These are phyloP conservation scores for Phytophthora europaea DNA, from an alignment of 352 stramenopile genomes.

Conservation along the genomic window DNA sequence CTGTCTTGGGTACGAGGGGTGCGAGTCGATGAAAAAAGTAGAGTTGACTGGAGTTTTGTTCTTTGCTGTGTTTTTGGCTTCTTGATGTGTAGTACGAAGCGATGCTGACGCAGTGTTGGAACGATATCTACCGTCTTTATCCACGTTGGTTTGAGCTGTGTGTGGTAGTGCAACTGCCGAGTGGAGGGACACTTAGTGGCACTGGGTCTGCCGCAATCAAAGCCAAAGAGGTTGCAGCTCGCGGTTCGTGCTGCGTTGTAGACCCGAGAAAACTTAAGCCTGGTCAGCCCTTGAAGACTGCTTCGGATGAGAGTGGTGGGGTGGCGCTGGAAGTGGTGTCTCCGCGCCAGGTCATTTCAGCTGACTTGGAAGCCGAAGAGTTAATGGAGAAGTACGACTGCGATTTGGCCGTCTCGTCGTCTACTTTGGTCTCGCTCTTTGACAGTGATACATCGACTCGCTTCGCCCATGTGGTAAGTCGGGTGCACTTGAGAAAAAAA, in stretches of 20 bases:
- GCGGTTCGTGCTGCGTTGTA: constrained; percentile 39
- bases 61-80: neutral
- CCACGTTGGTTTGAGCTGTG: constrained; percentile 64
- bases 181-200: neutral
- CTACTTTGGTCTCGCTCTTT: constrained; percentile 78
- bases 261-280: constrained; percentile 14
- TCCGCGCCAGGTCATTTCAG: constrained; percentile 56
- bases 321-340: constrained; percentile 26
- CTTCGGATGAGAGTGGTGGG: constrained; percentile 23
- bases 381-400: constrained; percentile 80
- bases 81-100: constrained; percentile 44
- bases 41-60: neutral
- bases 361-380: constrained; percentile 57
- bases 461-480: constrained; percentile 42
- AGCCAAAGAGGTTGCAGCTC: constrained; percentile 60
- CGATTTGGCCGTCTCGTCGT: constrained; percentile 76
- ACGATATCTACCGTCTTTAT: constrained; percentile 78
- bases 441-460: constrained; percentile 52
- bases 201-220: constrained; percentile 7
- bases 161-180: constrained; percentile 42
- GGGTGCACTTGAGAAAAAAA: neutral
- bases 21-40: neutral
- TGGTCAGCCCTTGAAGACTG: constrained; percentile 19
- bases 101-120: constrained; percentile 53
- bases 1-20: constrained; percentile 37